Percentiles rank a stretch among this genome's conserved stretches.
Conservation (phyloP, 2,329 filamentous ascomycete species). For the Knufia fluminis region DNA sequence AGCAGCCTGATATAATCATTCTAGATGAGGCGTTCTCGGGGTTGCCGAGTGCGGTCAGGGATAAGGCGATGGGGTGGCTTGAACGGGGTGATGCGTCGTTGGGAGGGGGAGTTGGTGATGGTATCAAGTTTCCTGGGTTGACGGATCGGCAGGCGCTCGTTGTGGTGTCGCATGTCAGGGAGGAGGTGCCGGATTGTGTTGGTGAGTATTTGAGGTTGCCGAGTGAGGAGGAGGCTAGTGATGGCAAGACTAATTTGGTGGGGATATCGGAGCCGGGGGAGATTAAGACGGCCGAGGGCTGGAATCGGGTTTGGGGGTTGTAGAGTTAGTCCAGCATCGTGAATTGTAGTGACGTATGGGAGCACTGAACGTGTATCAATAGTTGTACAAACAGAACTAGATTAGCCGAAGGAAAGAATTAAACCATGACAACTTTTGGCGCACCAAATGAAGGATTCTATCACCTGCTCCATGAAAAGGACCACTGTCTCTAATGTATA, state of each 20-base stretch:
- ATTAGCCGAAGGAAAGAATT: too few relatives aligned
- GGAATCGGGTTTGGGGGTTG: conserved; percentile 22
- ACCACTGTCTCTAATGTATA: too few relatives aligned
- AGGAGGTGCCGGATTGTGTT: conserved; percentile 79
- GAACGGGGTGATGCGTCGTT: conserved; percentile 42
- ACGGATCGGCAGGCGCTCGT: conserved; percentile 67
- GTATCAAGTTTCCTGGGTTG: conserved; percentile 48
- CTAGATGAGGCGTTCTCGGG: conserved; percentile 83
- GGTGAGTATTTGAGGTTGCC: conserved; percentile 81
- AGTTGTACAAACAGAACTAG: too few relatives aligned
- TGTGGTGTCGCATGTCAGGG: conserved; percentile 83
- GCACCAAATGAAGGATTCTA: too few relatives aligned
- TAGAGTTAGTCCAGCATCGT: too few relatives aligned
- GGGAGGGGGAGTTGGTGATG: conserved; percentile 1
- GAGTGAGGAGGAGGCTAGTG: conserved; percentile 23
- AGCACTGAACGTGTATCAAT: neutral
- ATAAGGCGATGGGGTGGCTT: conserved; percentile 79
- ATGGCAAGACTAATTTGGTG: conserved; percentile 13
- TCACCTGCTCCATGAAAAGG: too few relatives aligned
- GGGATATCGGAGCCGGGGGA: conserved; percentile 12
- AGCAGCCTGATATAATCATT: conserved; percentile 70
- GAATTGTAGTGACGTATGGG: neutral
- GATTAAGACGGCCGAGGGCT: conserved; percentile 17
- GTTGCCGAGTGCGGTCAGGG: conserved; percentile 71
- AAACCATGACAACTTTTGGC: too few relatives aligned